phyloP scores from a whole-genome alignment of 495 filamentous ascomycete genomes.

The Trichocladium antarcticum region DNA sequence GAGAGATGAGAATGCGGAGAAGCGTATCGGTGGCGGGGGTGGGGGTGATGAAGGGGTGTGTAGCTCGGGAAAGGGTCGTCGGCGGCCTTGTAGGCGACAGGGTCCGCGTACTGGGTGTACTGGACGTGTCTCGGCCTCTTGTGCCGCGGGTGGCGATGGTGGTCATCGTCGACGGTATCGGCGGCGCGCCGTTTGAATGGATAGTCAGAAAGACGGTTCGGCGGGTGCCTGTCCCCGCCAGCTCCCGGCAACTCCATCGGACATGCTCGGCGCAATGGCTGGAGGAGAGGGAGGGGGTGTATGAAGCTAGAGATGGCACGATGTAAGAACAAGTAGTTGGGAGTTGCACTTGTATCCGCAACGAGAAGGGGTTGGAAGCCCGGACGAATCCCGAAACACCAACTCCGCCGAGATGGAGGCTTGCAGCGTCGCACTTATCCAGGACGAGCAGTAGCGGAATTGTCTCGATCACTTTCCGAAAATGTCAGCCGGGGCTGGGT shows the following conservation, averaged over 20 bases:
- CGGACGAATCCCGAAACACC: neutral
- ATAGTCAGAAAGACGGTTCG: constrained; percentile 14
- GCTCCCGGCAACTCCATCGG: constrained; percentile 24
- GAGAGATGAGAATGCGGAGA: constrained; percentile 4
- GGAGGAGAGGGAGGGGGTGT: neutral
- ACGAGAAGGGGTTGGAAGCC: neutral
- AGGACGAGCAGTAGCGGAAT: neutral
- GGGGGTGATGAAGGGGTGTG: constrained; percentile 4
- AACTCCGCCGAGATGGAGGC: neutral
- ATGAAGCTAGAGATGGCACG: neutral
- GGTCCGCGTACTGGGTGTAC: constrained; percentile 3
- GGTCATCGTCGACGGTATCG: constrained; percentile 16
- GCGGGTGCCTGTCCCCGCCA: constrained; percentile 26
- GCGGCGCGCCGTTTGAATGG: constrained; percentile 20
- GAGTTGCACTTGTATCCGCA: no score
- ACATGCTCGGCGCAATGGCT: constrained; percentile 20
- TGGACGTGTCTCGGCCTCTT: constrained; percentile 18
- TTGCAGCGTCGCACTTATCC: neutral
- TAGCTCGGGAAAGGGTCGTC: neutral
- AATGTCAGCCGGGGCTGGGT: neutral
- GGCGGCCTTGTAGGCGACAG: constrained; percentile 13
- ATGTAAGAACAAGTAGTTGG: no score
- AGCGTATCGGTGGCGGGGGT: constrained; percentile 3
- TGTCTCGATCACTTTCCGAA: neutral
- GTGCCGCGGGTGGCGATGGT: neutral